Conservation (phyloP, 768 basidiomycete species). For the Serendipita sp. region DNA sequence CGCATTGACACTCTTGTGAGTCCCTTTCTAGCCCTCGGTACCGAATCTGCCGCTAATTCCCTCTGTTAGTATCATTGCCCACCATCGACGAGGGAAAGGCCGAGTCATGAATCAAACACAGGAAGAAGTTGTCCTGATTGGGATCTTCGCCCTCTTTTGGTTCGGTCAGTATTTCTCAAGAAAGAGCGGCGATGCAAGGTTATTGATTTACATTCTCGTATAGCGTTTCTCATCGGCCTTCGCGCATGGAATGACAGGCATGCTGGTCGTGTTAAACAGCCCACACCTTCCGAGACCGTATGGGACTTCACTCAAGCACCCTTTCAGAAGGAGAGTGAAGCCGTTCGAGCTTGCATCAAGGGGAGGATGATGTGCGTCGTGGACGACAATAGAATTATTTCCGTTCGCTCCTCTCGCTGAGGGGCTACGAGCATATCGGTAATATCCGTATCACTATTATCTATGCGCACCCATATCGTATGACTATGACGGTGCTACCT, state of each 20-base stretch:
- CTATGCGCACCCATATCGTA: no score
- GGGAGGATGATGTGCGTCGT: background rate
- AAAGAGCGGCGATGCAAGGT: background rate
- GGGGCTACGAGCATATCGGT: no score
- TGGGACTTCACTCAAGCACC: background rate
- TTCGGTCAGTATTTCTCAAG: conserved; percentile 48
- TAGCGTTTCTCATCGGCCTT: conserved; percentile 2
- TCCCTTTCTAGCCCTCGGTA: background rate
- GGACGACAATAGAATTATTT: background rate
- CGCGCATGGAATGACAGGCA: background rate
- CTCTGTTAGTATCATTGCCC: background rate
- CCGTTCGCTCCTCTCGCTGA: no score
- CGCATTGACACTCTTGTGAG: conserved; percentile 2
- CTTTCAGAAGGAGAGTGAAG: background rate
- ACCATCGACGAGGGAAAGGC: background rate
- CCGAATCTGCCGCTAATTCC: background rate
- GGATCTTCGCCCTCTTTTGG: conserved; percentile 59
- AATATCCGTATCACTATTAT: no score
- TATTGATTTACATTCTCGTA: background rate
- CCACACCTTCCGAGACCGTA: background rate
- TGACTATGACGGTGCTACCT: no score
- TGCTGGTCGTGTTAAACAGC: background rate
- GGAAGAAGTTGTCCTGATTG: conserved; percentile 59
- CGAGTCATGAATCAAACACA: conserved; percentile 48
- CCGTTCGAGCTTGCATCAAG: background rate